Base-by-base conservation (phyloP, 148 eudicot species). In the Amaranthus cruentus region DNA sequence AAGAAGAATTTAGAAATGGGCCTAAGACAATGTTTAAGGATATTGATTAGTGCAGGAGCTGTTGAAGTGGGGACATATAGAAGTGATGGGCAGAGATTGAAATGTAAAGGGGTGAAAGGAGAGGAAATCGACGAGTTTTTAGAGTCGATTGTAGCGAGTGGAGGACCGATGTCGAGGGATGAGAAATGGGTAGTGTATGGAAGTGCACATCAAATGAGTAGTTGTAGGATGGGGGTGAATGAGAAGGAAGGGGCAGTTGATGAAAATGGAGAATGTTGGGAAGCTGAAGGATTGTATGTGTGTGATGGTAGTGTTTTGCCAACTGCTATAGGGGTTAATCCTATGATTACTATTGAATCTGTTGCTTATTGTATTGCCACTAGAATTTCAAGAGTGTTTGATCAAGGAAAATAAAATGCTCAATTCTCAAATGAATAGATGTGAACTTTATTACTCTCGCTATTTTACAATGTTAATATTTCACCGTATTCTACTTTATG, bases 141-240 rank as follows among this genome's bases (percentile, higher is more conserved):
- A 75, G 98, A 90, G 55, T 61, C 72, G 6, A 90, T 93, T 50
- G 71, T 43, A 0, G 86, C 84, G 0, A 83, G 69, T 1, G 89
- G 85, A 48, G 97, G 97, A 47, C 85, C 91, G 3, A 84, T 55
- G 66, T 85, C 91, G 0, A 72, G 72, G 60, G 81, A 42, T 9
- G 88, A 88, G 62, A 42, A 82, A 1, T 92, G 96, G 97, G 80
- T 84, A 0, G 51, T 78, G 4, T 90, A 88, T 68, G 82, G 90
- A 50, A 80, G 90, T 42, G 96, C 98, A 4, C 98, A 92, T 83
- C 98, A 92, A 74, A 90, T 92, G 96, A 77, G 98, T 9, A 92
- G 98, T 68, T 92, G 96, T 58, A 78, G 90, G 21, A 92, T 90
- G 96, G 91, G 93, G 7, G 81, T 73, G n/a, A 78, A 62, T 1